Conservation (phyloP, 2,329 filamentous ascomycete species). For the Atkinsonella texensis region DNA sequence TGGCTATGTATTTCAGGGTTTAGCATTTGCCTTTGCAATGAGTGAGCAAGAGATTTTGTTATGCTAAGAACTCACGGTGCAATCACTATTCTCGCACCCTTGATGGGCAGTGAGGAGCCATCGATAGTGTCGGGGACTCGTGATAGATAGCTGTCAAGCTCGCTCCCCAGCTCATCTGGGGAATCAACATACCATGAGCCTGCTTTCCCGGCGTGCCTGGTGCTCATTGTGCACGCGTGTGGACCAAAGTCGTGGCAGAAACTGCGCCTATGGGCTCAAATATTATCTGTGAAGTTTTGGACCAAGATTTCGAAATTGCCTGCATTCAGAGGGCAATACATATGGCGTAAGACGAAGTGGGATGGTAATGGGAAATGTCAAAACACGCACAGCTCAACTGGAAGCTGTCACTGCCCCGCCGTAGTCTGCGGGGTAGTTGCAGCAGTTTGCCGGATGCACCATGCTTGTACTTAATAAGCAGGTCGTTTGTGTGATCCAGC, state of each 20-base stretch:
- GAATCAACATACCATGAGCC: slow-evolving; percentile 75
- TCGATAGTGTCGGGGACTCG: slow-evolving; percentile 56
- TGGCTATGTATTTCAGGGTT: slow-evolving; percentile 44
- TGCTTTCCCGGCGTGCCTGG: slow-evolving; percentile 45
- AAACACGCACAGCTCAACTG: background rate
- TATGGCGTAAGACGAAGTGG: background rate
- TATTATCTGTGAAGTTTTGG: background rate
- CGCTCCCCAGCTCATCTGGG: slow-evolving; percentile 42
- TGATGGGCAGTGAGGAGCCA: slow-evolving; percentile 48
- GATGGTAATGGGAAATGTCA: no score
- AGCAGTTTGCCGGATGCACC: no score
- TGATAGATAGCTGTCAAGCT: slow-evolving; percentile 67
- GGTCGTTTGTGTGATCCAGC: background rate
- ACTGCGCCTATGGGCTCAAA: no score
- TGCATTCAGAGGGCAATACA: background rate
- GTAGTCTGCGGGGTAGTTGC: background rate
- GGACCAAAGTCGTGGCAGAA: background rate
- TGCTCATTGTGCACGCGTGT: background rate
- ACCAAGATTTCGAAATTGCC: background rate
- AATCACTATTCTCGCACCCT: slow-evolving; percentile 73
- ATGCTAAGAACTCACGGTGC: slow-evolving; percentile 62
- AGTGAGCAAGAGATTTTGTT: background rate
- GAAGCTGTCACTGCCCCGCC: background rate
- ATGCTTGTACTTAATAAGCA: no score
- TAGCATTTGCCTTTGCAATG: background rate